Evolutionary conservation across 75 land plant species (phyloP), one percentile per base, ranked within the genome.

Genomic region (Isoetes taiwanensis): DNA sequence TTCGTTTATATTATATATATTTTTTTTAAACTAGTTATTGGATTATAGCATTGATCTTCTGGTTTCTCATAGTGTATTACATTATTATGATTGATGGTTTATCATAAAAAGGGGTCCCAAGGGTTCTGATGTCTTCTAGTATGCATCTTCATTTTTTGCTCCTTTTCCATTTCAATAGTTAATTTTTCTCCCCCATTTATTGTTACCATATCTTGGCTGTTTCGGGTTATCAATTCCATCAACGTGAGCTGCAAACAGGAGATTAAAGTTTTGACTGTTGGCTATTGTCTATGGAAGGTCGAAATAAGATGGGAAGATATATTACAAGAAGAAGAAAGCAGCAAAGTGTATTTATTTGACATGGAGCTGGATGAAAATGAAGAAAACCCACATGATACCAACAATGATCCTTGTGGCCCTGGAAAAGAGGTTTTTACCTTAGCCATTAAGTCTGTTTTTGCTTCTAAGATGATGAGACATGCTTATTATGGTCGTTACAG

Each of bases 291-390:
- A 37, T 37, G 39, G 6, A 26, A 86, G 91, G 74, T 86, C 28
- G 79, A 86, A 56, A 83, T 90, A 60, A 71, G 59, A 41, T 83
- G 87, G 93, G 87, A 83, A 32, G 84, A 80, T 29, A 76, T 75
- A 33, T 27, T 76, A 53, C 56, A 64, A 17, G 91, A 90, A 28
- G 72, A 70, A n/a, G 85, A 86, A 37, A 71, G 60, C 30, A 64
- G 43, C 50, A 90, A 82, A 63, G 82, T 82, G 8, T 69, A 57
- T 46, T 76, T 90, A 29, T 86, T 90, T 78, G 78, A 83, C 34
- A 83, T 86, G 87, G 91, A 90, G 32, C 59, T 90, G 12, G 70
- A 67, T 43, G 90, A 81, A 25, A 16, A 56, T 14, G 82, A 85
- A 10, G 90, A 80, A 21, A 35, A 33, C 41, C 41, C 40, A 56